These are phyloP conservation scores for Eucalyptus pumila DNA, from an alignment of 345 rosid species.

Conservation along the genomic window DNA sequence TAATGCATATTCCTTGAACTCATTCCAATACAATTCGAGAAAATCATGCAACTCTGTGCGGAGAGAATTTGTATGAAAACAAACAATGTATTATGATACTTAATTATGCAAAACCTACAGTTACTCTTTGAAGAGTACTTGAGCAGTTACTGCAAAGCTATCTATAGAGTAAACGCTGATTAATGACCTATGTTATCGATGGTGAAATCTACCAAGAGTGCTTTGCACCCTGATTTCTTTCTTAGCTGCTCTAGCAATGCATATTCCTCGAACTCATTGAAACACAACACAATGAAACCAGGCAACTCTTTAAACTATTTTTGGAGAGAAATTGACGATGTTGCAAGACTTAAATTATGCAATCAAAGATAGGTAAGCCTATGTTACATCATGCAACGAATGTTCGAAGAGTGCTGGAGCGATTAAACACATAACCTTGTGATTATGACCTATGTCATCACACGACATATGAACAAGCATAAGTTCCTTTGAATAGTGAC, in stretches of 20 bases:
- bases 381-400: no score
- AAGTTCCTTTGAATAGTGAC: not conserved
- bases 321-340: not conserved
- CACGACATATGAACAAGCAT: not conserved
- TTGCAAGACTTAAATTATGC: not conserved
- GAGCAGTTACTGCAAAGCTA: not conserved
- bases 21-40: not conserved
- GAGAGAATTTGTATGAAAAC: not conserved
- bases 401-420: not conserved
- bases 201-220: not conserved
- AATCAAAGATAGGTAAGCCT: not conserved
- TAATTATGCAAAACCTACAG: not conserved
- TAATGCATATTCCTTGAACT: not conserved
- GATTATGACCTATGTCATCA: not conserved
- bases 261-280: not conserved
- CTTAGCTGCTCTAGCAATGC: not conserved
- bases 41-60: not conserved
- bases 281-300: not conserved
- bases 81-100: not conserved
- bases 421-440: not conserved
- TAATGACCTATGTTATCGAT: not conserved
- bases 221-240: not conserved
- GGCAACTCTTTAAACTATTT: not conserved
- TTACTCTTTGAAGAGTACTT: not conserved
- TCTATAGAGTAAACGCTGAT: not conserved